phyloP scores from a whole-genome alignment of 2,329 filamentous ascomycete genomes.

The Plectosphaerella cucumerina region DNA sequence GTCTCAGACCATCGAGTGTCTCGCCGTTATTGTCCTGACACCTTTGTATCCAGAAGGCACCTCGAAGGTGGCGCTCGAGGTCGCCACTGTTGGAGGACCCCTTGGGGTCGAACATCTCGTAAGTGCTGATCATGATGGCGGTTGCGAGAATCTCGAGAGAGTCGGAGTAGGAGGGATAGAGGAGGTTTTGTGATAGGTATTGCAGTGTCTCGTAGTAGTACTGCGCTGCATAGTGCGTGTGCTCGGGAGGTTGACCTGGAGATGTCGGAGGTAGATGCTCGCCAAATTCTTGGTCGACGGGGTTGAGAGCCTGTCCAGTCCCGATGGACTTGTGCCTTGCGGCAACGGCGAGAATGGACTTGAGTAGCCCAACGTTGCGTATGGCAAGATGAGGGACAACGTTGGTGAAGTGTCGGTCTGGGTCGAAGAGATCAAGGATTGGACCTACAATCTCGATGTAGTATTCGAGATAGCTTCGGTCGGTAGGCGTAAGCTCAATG shows the following conservation, averaged over 20 bases:
- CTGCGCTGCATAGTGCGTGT: constrained; percentile 30
- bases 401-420: constrained; percentile 10
- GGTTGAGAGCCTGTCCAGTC: not conserved
- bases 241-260: not conserved
- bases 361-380: constrained; percentile 10
- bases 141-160: constrained; percentile 55
- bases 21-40: constrained; percentile 56
- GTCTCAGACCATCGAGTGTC: constrained; percentile 43
- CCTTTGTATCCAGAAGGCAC: constrained; percentile 61
- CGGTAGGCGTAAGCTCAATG: constrained; percentile 1
- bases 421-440: constrained; percentile 12
- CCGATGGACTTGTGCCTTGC: constrained; percentile 8
- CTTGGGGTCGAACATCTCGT: constrained; percentile 56
- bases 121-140: constrained; percentile 53
- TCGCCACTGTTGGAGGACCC: constrained; percentile 25
- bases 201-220: constrained; percentile 60
- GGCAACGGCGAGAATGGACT: constrained; percentile 11
- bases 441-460: constrained; percentile 11
- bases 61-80: constrained; percentile 59
- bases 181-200: constrained; percentile 53
- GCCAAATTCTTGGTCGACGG: too few species aligned
- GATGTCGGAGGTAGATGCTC: too few species aligned
- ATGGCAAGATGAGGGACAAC: constrained; percentile 11
- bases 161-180: constrained; percentile 50
- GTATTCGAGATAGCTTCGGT: constrained; percentile 7